A percentile compares a stretch with the other conserved stretches of the same genome.
Conservation (phyloP, 352 stramenopile species). For the Globisporangium emineosum region DNA sequence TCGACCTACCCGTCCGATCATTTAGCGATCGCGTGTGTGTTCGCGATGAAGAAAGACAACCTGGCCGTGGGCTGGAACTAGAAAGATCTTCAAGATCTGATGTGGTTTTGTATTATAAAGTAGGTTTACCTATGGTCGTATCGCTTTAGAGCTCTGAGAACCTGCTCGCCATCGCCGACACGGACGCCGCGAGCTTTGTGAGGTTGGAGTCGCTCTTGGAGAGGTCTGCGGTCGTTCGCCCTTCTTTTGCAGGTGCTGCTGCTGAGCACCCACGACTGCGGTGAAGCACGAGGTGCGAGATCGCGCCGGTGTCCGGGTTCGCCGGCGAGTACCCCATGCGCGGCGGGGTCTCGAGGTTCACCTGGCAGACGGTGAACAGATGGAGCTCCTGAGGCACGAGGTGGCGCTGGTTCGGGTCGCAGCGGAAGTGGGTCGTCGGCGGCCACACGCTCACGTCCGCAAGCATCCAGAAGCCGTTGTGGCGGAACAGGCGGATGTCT, state of each 20-base stretch:
- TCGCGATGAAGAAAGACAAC: slow-evolving; percentile 46
- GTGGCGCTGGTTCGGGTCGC: slow-evolving; percentile 45
- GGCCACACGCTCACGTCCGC: slow-evolving; percentile 53
- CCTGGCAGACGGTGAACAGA: slow-evolving; percentile 22
- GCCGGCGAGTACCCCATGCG: slow-evolving; percentile 38
- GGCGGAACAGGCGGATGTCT: slow-evolving; percentile 57
- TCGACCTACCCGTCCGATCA: slow-evolving; percentile 71
- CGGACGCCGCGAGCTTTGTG: slow-evolving; percentile 1
- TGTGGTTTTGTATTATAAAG: neutral
- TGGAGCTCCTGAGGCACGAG: slow-evolving; percentile 14
- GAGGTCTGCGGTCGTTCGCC: neutral
- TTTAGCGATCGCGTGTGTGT: slow-evolving; percentile 64
- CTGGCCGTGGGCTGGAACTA: slow-evolving; percentile 55
- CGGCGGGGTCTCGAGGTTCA: slow-evolving; percentile 33
- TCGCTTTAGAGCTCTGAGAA: slow-evolving; percentile 27
- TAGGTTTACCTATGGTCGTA: neutral
- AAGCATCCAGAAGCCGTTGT: slow-evolving; percentile 70
- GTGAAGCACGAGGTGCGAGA: slow-evolving; percentile 23
- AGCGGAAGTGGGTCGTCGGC: slow-evolving; percentile 55
- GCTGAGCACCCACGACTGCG: neutral
- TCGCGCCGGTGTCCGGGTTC: slow-evolving; percentile 11
- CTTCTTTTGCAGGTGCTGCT: neutral
- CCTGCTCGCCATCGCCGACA: slow-evolving; percentile 17
- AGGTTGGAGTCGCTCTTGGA: neutral
- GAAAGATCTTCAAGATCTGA: neutral